Conservation (phyloP, 441 rosid genomes). For the Eutrema salsugineum region DNA sequence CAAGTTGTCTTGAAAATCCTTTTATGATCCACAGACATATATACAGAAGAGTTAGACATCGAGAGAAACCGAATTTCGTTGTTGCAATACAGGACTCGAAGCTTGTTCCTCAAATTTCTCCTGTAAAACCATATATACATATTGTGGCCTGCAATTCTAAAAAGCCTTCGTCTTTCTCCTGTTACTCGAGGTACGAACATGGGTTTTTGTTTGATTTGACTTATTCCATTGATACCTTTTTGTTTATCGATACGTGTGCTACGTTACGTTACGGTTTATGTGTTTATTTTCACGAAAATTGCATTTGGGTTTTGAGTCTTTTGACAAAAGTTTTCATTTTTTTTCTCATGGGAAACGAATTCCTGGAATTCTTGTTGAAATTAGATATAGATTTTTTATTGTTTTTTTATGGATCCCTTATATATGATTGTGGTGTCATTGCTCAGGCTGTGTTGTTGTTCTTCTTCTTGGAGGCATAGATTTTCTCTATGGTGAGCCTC, state of each 20-base stretch:
- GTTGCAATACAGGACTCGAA: not conserved
- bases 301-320: not conserved
- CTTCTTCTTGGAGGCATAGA: constrained; percentile 43
- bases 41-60: not conserved
- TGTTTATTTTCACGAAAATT: not conserved
- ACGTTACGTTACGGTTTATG: not conserved
- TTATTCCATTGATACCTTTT: not conserved
- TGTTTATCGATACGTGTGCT: not conserved
- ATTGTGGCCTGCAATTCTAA: not conserved
- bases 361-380: not conserved
- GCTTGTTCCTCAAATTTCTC: not conserved
- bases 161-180: not conserved
- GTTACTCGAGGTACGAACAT: constrained; percentile 29
- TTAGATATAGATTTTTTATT: constrained; percentile 36
- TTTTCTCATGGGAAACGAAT: not conserved
- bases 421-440: constrained; percentile 28
- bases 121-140: not conserved
- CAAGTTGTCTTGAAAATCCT: not conserved
- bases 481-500: constrained; percentile 72
- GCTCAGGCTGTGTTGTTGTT: constrained; percentile 48
- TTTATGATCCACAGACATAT: not conserved
- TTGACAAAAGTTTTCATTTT: not conserved
- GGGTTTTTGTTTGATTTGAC: constrained; percentile 4
- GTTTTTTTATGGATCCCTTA: constrained; percentile 27
- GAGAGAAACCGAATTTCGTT: not conserved